phyloP scores from a whole-genome alignment of 2,329 filamentous ascomycete species.

The Trichoderma pleuroti region DNA sequence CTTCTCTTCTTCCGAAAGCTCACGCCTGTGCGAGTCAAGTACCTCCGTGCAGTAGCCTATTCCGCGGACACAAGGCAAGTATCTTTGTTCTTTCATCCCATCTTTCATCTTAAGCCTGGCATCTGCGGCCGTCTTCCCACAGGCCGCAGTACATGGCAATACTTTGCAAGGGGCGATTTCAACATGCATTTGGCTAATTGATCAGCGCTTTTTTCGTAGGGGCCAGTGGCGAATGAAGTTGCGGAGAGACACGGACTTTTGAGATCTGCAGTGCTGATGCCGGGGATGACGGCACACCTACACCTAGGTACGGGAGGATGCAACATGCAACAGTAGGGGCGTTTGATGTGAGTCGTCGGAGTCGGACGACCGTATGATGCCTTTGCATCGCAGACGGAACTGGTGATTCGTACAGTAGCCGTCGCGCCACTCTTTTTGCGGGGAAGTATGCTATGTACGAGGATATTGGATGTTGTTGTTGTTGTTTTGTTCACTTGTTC shows the following conservation, averaged over 20 bases:
- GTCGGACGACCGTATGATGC: constrained; percentile 1
- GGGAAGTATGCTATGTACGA: background rate
- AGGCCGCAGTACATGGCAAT: background rate
- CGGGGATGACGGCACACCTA: background rate
- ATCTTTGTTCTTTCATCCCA: background rate
- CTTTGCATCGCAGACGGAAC: background rate
- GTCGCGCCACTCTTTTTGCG: constrained; percentile 9
- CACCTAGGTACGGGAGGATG: background rate
- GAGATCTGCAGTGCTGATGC: background rate
- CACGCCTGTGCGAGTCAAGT: background rate
- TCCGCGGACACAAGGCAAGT: background rate
- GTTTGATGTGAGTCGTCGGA: background rate
- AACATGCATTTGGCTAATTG: background rate
- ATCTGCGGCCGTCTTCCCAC: background rate
- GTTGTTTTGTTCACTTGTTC: background rate
- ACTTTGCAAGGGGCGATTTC: background rate
- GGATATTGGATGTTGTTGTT: background rate
- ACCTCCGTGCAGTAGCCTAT: background rate
- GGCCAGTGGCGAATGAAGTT: background rate
- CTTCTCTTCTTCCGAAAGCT: background rate
- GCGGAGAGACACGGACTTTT: constrained; percentile 1
- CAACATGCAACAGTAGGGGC: background rate
- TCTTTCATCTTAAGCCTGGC: background rate
- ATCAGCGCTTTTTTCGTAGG: background rate
- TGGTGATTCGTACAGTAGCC: background rate